These are phyloP conservation scores for Cyberlindnera xishuangbannaensis DNA, from an alignment of 805 yeast genomes.

Conservation along the genomic window DNA sequence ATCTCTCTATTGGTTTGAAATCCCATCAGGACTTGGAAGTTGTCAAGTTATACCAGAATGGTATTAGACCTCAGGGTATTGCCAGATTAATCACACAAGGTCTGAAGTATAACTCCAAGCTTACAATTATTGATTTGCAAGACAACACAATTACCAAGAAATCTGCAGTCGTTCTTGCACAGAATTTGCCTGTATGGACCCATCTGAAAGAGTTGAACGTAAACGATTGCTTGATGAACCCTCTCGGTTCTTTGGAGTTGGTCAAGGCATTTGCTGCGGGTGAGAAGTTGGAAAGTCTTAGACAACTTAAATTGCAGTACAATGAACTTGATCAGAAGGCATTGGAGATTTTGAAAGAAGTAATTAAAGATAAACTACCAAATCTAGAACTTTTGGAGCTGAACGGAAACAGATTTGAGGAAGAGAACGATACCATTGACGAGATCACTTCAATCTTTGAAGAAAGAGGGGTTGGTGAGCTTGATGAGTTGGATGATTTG, in stretches of 20 bases:
- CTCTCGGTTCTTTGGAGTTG: slow-evolving; percentile 62
- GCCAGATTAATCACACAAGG: slow-evolving; percentile 70
- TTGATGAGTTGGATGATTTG: slow-evolving; percentile 91
- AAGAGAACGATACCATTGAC: slow-evolving; percentile 70
- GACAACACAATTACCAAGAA: slow-evolving; percentile 85
- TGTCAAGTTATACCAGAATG: slow-evolving; percentile 87
- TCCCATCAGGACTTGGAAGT: slow-evolving; percentile 69
- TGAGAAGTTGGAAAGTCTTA: slow-evolving; percentile 37
- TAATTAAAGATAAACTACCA: slow-evolving; percentile 51
- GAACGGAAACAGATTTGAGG: slow-evolving; percentile 91
- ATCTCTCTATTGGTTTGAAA: slow-evolving; percentile 78
- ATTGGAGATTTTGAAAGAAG: slow-evolving; percentile 51
- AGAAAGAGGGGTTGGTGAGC: slow-evolving; percentile 69
- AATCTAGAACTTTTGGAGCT: slow-evolving; percentile 65
- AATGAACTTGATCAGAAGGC: slow-evolving; percentile 75
- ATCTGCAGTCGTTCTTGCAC: slow-evolving; percentile 63
- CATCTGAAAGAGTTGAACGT: slow-evolving; percentile 70
- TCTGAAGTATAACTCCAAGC: slow-evolving; percentile 50
- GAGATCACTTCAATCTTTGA: slow-evolving; percentile 57
- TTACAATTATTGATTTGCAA: slow-evolving; percentile 77
- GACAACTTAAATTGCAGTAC: slow-evolving; percentile 70
- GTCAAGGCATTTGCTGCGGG: slow-evolving; percentile 42
- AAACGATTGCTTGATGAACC: slow-evolving; percentile 82
- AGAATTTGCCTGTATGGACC: slow-evolving; percentile 57
- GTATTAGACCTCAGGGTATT: slow-evolving; percentile 93